Conservation (phyloP, 1,139 yeast genomes). For the Candida freyschussii region DNA sequence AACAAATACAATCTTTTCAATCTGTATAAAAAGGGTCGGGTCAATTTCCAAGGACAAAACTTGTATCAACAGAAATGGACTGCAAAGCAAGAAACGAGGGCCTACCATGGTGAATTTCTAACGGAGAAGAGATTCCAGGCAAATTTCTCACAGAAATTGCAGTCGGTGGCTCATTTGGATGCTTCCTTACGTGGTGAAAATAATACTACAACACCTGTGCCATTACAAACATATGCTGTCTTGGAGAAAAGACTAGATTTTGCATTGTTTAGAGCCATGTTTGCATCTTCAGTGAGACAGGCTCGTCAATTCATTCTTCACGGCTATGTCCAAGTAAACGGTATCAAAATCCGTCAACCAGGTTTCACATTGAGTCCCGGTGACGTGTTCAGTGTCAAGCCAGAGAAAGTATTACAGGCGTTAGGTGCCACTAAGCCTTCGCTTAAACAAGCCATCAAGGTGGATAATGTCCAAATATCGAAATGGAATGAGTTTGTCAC, state of each 20-base stretch:
- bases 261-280: constrained; percentile 87
- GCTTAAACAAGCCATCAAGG: constrained; percentile 56
- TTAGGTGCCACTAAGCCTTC: constrained; percentile 83
- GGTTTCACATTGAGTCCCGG: constrained; percentile 77
- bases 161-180: constrained; percentile 81
- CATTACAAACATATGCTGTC: constrained; percentile 82
- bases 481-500: constrained; percentile 73
- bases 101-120: constrained; percentile 92
- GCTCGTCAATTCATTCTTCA: constrained; percentile 83
- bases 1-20: constrained; percentile 90
- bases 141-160: constrained; percentile 65
- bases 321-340: constrained; percentile 85
- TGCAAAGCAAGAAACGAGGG: constrained; percentile 87
- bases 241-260: constrained; percentile 85
- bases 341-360: constrained; percentile 71
- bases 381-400: constrained; percentile 79
- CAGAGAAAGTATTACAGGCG: constrained; percentile 81
- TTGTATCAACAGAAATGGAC: constrained; percentile 89
- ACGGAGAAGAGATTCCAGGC: constrained; percentile 80
- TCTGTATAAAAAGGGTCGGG: constrained; percentile 60
- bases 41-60: constrained; percentile 51
- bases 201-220: constrained; percentile 63
- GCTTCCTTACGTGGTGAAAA: constrained; percentile 63
- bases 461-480: constrained; percentile 66
- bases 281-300: constrained; percentile 91